These are phyloP conservation scores for Carex scoparia DNA, from an alignment of 176 grass and related monocot species.

Conservation along the genomic window DNA sequence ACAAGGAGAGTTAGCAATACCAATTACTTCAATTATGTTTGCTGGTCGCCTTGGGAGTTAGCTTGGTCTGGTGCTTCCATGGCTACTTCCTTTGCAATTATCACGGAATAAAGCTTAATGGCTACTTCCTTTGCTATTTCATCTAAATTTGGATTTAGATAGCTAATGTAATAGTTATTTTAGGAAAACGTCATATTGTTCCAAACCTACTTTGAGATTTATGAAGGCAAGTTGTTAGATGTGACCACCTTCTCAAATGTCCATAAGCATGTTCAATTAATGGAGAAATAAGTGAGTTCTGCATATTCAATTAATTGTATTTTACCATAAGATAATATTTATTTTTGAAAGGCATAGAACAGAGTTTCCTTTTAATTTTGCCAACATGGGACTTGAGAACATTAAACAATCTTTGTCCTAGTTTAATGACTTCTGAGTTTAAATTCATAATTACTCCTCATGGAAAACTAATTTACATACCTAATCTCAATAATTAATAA, in stretches of 20 bases:
- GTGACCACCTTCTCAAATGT: background rate
- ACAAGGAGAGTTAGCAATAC: background rate
- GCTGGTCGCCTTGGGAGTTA: constrained; percentile 23
- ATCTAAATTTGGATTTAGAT: background rate
- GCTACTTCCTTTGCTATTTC: background rate
- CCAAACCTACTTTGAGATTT: too few species aligned
- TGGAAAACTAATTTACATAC: background rate
- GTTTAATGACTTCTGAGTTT: background rate
- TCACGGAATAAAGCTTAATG: constrained; percentile 17
- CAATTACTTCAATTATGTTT: constrained; percentile 13
- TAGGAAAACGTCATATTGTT: background rate
- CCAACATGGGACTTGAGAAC: background rate
- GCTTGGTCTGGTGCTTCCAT: constrained; percentile 23
- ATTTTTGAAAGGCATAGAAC: background rate
- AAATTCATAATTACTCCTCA: background rate
- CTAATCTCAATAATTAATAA: background rate
- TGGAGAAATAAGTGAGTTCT: background rate
- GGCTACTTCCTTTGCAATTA: constrained; percentile 20
- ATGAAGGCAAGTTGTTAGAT: background rate
- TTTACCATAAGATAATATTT: background rate
- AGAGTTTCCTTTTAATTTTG: background rate
- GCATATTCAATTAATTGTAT: background rate
- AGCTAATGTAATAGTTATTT: background rate
- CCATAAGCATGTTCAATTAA: background rate
- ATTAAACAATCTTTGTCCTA: background rate